Percentiles rank a stretch among this genome's conserved stretches.
Evolutionary conservation across 208 protist species (phyloP).

Genomic region (Leishmania braziliensis): DNA sequence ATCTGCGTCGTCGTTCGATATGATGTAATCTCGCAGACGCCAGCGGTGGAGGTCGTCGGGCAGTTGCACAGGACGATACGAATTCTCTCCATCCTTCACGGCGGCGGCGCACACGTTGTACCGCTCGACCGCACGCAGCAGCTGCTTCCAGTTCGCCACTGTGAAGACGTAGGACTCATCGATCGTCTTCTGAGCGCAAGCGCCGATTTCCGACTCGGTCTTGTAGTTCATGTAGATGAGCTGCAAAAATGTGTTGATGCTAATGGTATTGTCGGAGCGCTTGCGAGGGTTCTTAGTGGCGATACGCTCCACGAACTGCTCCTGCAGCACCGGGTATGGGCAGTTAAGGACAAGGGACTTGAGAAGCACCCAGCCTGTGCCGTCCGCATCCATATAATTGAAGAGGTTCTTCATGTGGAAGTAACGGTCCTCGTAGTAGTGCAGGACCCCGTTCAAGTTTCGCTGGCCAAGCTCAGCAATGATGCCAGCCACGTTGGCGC

Average conservation of each 20-base stretch:
- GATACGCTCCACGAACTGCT: slow-evolving; percentile 86
- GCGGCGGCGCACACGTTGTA: slow-evolving; percentile 34
- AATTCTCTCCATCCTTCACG: background rate
- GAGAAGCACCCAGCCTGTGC: slow-evolving; percentile 73
- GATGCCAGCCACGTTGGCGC: slow-evolving; percentile 67
- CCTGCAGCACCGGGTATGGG: slow-evolving; percentile 76
- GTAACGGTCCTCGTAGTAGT: slow-evolving; percentile 83
- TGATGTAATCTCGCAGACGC: slow-evolving; percentile 57
- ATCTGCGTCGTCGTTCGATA: slow-evolving; percentile 55
- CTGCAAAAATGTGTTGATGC: slow-evolving; percentile 80
- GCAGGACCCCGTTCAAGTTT: slow-evolving; percentile 56
- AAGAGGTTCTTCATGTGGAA: slow-evolving; percentile 87
- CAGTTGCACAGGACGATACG: slow-evolving; percentile 29
- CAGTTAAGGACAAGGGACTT: slow-evolving; percentile 75
- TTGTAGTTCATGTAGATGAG: slow-evolving; percentile 90
- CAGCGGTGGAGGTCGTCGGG: slow-evolving; percentile 70
- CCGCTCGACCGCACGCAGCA: slow-evolving; percentile 60
- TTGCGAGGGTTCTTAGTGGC: slow-evolving; percentile 59
- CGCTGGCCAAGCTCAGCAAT: slow-evolving; percentile 58
- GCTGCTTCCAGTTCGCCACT: slow-evolving; percentile 83
- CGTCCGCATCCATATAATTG: slow-evolving; percentile 77
- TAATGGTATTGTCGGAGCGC: slow-evolving; percentile 71
- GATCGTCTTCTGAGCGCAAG: slow-evolving; percentile 34
- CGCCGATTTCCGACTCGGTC: slow-evolving; percentile 70
- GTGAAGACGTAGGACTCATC: slow-evolving; percentile 74